A percentile compares a stretch with the other conserved stretches of the same genome.
Conservation (phyloP, 345 rosid genomes). For the Eucalyptus erythrocorys region DNA sequence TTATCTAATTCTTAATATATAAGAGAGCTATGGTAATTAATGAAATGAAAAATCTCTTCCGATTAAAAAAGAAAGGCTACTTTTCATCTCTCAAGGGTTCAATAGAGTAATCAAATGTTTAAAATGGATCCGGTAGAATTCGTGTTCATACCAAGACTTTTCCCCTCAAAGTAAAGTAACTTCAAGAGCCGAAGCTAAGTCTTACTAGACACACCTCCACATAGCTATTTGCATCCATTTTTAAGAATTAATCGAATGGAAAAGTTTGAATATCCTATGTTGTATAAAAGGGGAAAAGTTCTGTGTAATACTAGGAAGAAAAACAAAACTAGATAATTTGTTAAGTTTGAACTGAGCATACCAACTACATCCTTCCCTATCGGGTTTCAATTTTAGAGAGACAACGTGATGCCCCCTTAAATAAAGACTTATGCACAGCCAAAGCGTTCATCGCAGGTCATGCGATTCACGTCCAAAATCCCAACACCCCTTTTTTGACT, state of each 20-base stretch:
- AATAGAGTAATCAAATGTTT: neutral
- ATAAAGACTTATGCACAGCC: neutral
- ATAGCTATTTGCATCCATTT: neutral
- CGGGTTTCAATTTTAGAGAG: neutral
- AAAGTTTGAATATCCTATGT: neutral
- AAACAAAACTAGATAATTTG: neutral
- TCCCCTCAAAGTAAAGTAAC: neutral
- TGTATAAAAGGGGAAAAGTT: neutral
- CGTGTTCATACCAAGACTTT: neutral
- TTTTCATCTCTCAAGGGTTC: neutral
- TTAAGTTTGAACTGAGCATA: neutral
- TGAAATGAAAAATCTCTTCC: neutral
- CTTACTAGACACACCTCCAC: neutral
- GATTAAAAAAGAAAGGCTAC: neutral
- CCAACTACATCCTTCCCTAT: neutral
- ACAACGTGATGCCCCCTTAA: neutral
- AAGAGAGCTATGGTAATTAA: neutral
- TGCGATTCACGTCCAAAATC: neutral
- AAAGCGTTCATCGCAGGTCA: neutral
- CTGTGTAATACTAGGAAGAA: neutral
- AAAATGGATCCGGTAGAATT: neutral
- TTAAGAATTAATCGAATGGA: neutral
- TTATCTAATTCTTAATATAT: neutral
- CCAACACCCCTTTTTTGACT: neutral
- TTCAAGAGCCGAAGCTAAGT: neutral